These are phyloP conservation scores for Teratosphaeria destructans DNA, from an alignment of 2,329 filamentous ascomycete genomes.

Conservation along the genomic window DNA sequence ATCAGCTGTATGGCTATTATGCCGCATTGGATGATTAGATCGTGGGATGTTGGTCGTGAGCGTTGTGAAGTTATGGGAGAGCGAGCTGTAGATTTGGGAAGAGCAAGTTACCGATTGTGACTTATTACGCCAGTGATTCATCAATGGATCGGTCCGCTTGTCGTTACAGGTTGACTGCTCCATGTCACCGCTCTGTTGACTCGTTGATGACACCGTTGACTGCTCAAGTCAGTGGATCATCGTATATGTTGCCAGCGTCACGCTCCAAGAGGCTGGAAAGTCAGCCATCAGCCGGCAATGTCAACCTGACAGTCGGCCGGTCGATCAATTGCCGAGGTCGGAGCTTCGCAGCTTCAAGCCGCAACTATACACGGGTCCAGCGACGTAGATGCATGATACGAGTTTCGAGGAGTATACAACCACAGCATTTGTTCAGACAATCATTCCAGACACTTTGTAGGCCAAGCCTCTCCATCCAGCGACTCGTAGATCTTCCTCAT, in stretches of 20 bases:
- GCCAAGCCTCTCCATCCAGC: neutral
- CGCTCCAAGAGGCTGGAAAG: too few relatives aligned
- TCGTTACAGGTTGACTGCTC: too few relatives aligned
- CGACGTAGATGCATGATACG: neutral
- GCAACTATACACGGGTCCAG: neutral
- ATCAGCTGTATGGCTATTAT: slow-evolving; percentile 3
- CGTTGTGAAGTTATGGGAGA: neutral
- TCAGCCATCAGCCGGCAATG: too few relatives aligned
- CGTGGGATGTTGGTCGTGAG: neutral
- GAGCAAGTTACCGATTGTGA: too few relatives aligned
- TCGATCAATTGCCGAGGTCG: neutral
- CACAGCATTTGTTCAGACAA: neutral
- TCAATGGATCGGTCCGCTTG: too few relatives aligned
- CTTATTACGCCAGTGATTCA: too few relatives aligned
- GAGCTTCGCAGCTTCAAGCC: neutral
- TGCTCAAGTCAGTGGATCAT: too few relatives aligned
- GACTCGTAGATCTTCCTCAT: neutral
- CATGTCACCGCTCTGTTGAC: too few relatives aligned
- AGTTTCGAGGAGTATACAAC: neutral
- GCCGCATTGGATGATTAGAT: neutral
- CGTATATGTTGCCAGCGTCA: too few relatives aligned
- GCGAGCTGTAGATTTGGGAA: neutral
- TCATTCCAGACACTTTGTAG: neutral
- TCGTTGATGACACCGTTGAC: too few relatives aligned
- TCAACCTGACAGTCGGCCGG: neutral